Conservation (phyloP, 2,329 filamentous ascomycete genomes). For the Fusarium albidum region DNA sequence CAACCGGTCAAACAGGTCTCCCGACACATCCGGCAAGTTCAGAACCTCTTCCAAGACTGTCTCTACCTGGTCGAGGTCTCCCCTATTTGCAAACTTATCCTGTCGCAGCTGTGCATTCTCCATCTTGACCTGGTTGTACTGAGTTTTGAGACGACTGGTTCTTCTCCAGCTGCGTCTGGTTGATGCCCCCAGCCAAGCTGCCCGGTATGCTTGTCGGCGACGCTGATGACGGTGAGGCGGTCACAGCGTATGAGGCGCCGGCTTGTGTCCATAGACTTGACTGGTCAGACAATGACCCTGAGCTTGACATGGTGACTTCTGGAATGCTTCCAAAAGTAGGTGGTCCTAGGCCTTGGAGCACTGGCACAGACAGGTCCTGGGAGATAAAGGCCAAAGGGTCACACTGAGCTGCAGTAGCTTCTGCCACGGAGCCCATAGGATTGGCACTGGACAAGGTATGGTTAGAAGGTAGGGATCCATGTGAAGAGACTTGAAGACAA, state of each 20-base stretch:
- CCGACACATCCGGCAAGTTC: background rate
- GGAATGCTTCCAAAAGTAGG: background rate
- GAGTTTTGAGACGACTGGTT: slow-evolving; percentile 1
- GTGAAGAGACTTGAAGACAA: too few relatives aligned
- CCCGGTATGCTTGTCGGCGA: background rate
- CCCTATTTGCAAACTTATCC: slow-evolving; percentile 2
- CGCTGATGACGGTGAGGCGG: background rate
- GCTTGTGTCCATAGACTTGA: background rate
- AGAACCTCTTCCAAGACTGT: background rate
- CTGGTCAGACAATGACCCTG: background rate
- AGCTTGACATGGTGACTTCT: background rate
- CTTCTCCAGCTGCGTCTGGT: slow-evolving; percentile 1
- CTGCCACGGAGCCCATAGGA: background rate
- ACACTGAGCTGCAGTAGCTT: background rate
- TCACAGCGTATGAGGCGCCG: background rate
- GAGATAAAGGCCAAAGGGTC: background rate
- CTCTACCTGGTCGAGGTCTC: background rate
- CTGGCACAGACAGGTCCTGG: background rate
- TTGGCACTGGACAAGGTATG: background rate
- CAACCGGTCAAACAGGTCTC: background rate
- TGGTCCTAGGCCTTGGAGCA: background rate
- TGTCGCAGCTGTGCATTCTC: slow-evolving; percentile 1
- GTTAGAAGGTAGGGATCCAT: background rate
- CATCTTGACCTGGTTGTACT: background rate
- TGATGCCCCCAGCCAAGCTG: background rate